Evolutionary conservation across 495 filamentous ascomycete species (phyloP).

Genomic region (Neohortaea acidophila): DNA sequence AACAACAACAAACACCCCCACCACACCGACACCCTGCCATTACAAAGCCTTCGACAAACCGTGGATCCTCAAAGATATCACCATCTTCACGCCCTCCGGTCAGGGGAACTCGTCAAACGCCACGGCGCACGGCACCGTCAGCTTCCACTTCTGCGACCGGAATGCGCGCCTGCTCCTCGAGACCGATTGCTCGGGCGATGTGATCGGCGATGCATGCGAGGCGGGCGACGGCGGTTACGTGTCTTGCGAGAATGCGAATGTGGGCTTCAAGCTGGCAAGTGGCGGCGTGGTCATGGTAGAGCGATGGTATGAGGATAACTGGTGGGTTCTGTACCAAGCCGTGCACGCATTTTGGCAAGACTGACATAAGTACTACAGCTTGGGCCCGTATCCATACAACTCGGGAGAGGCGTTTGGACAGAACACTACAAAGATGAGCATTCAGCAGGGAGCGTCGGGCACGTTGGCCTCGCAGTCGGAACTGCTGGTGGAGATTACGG

Average conservation of each 20-base stretch:
- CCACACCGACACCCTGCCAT: neutral
- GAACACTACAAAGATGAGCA: neutral
- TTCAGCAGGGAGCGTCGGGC: neutral
- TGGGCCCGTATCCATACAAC: conserved; percentile 6
- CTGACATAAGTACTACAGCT: conserved; percentile 1
- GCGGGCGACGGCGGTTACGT: conserved; percentile 1
- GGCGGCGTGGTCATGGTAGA: conserved; percentile 3
- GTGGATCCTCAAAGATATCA: conserved; percentile 9
- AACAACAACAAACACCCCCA: neutral
- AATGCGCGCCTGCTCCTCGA: conserved; percentile 10
- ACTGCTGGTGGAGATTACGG: neutral
- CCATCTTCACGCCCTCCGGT: conserved; percentile 9
- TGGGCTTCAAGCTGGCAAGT: conserved; percentile 4
- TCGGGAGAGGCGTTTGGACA: neutral
- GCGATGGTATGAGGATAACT: conserved; percentile 6
- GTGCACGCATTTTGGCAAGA: too few relatives aligned
- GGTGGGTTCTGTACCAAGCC: too few relatives aligned
- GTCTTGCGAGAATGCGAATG: conserved; percentile 6
- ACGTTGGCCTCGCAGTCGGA: neutral
- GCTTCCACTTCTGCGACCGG: conserved; percentile 14
- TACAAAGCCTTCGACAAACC: conserved; percentile 4
- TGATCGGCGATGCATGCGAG: neutral
- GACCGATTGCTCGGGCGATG: conserved; percentile 5
- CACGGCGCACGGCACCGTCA: neutral
- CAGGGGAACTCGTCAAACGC: too few relatives aligned